Percentiles rank a stretch among this genome's conserved stretches.
These are phyloP conservation scores for Xanthoparmelia taractica DNA, from an alignment of 495 filamentous ascomycete genomes.

Conservation along the genomic window DNA sequence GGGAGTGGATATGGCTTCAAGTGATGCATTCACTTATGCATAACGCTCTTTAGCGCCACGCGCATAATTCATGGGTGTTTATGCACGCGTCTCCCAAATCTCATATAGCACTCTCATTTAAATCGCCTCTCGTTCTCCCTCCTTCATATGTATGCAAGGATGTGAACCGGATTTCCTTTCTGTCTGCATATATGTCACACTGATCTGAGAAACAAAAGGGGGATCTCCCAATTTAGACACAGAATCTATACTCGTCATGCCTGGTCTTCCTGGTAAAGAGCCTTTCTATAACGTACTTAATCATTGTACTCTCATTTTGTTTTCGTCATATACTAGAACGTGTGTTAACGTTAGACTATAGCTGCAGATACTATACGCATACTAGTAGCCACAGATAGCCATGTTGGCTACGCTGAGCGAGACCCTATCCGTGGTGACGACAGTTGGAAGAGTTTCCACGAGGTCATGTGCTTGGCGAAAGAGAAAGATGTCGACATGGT, in stretches of 20 bases:
- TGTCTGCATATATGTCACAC: neutral
- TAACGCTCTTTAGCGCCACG: neutral
- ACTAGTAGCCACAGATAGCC: slow-evolving; percentile 87
- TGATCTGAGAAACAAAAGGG: too few relatives aligned
- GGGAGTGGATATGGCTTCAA: neutral
- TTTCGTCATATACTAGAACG: too few relatives aligned
- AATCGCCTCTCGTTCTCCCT: neutral
- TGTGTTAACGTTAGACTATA: slow-evolving; percentile 26
- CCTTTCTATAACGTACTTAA: neutral
- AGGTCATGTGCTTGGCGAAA: slow-evolving; percentile 86
- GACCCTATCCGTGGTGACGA: slow-evolving; percentile 91
- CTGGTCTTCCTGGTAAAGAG: slow-evolving; percentile 18
- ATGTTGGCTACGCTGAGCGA: slow-evolving; percentile 94
- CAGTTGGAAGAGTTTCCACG: slow-evolving; percentile 93
- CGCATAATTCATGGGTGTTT: slow-evolving; percentile 13
- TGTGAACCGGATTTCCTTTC: neutral
- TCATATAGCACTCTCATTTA: neutral
- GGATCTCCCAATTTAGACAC: neutral
- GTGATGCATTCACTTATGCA: slow-evolving; percentile 14
- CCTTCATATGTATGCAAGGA: neutral
- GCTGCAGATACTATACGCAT: slow-evolving; percentile 89
- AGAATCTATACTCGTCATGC: slow-evolving; percentile 10
- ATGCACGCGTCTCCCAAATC: slow-evolving; percentile 6
- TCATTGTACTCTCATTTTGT: neutral
- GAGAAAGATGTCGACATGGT: slow-evolving; percentile 94